Conservation (phyloP, 108 stramenopile genomes). For the Pelagomonas calceolata region DNA sequence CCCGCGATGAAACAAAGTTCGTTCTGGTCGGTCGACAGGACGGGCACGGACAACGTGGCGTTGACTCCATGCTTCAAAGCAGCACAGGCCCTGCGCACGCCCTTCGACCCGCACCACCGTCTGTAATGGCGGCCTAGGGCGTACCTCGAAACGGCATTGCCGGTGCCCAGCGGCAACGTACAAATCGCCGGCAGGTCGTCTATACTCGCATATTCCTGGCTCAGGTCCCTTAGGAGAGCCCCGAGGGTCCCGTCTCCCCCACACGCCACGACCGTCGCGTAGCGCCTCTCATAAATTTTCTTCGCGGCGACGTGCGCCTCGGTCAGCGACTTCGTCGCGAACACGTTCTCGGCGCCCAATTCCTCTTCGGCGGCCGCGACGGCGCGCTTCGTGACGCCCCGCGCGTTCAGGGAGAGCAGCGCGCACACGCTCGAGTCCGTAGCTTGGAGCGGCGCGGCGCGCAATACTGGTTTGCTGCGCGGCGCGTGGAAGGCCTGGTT, state of each 20-base stretch:
- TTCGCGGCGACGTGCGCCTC: slow-evolving; percentile 37
- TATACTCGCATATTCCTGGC: neutral
- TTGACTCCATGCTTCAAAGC: neutral
- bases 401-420: slow-evolving; percentile 51
- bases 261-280: slow-evolving; percentile 44
- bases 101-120: neutral
- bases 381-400: slow-evolving; percentile 30
- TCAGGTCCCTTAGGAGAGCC: neutral
- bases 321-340: slow-evolving; percentile 38
- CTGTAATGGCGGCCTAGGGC: neutral
- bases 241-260: slow-evolving; percentile 63
- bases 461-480: too few relatives aligned
- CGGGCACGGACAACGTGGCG: neutral
- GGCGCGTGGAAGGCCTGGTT: too few relatives aligned
- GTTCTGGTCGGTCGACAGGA: neutral
- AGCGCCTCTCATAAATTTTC: slow-evolving; percentile 10
- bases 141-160: neutral
- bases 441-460: too few relatives aligned
- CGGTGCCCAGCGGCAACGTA: neutral
- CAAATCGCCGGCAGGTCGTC: neutral
- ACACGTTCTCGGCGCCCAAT: slow-evolving; percentile 32
- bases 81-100: neutral
- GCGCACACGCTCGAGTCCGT: too few relatives aligned
- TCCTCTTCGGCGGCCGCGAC: slow-evolving; percentile 26
- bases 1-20: slow-evolving; percentile 66